Evolutionary conservation across 257 asterid genomes (phyloP).

Genomic region (Osmanthus fragrans): DNA sequence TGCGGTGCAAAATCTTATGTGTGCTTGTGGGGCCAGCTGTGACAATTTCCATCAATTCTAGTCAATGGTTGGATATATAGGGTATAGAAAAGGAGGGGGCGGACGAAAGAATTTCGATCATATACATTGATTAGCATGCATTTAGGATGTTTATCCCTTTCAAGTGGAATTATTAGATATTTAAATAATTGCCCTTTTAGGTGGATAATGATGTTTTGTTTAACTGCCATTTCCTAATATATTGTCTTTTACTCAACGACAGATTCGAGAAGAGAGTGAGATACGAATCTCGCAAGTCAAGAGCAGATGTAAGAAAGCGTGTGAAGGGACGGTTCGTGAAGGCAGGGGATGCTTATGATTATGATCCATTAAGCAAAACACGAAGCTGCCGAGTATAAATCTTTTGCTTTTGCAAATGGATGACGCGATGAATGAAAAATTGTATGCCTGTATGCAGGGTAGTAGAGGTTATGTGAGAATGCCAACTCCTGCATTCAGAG

Average conservation of each 20-base stretch:
- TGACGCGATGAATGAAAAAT: not conserved
- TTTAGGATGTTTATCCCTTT: not conserved
- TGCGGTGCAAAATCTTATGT: no score
- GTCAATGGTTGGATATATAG: not conserved
- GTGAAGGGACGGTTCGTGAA: conserved; percentile 96
- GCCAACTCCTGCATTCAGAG: not conserved
- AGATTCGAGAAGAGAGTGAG: conserved; percentile 96
- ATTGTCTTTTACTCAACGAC: conserved; percentile 4
- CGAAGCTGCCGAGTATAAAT: conserved; percentile 58
- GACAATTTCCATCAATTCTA: no score
- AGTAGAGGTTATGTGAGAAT: not conserved
- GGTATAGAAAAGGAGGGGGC: not conserved
- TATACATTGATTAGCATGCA: not conserved
- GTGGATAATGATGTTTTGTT: not conserved
- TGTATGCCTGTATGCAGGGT: not conserved
- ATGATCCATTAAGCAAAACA: conserved; percentile 76
- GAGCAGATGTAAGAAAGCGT: conserved; percentile 95
- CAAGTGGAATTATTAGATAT: not conserved
- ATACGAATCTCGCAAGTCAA: conserved; percentile 89
- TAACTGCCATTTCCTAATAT: not conserved
- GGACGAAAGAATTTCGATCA: not conserved
- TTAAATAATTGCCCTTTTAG: not conserved
- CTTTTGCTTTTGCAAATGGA: not conserved
- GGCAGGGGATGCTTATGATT: conserved; percentile 92
- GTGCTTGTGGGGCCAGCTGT: no score